phyloP scores from a whole-genome alignment of 306 rosid genomes.

The Astragalus glycyphyllos region DNA sequence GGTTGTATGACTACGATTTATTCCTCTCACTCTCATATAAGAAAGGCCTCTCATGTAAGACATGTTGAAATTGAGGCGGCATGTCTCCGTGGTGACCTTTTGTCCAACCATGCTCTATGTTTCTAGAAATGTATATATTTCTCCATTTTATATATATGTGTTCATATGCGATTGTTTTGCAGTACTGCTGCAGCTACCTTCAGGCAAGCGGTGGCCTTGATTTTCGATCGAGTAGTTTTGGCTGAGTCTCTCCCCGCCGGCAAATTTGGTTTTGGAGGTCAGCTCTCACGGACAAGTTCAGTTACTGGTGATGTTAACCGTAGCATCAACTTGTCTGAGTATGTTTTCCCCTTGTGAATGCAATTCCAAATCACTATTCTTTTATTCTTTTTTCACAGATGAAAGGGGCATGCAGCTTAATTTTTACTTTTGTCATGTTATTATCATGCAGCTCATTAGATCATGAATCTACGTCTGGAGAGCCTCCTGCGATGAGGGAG shows the following conservation, averaged over 20 bases:
- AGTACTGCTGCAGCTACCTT: conserved; percentile 99
- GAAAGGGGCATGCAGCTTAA: background rate
- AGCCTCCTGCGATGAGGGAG: conserved; percentile 66
- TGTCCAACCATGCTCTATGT: conserved; percentile 12
- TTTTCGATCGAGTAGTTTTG: conserved; percentile 78
- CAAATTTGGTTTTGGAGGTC: conserved; percentile 77
- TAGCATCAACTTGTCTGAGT: conserved; percentile 79
- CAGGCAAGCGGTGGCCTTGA: conserved; percentile 96
- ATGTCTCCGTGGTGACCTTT: background rate
- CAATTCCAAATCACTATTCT: conserved; percentile 29
- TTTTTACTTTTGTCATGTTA: conserved; percentile 27
- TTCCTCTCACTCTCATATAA: conserved; percentile 4
- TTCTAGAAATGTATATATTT: conserved; percentile 20
- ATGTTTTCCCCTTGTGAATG: conserved; percentile 44
- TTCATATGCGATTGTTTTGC: conserved; percentile 57
- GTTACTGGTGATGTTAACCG: conserved; percentile 82
- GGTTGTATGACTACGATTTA: background rate
- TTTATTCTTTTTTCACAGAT: conserved; percentile 24
- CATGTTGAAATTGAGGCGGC: conserved; percentile 35
- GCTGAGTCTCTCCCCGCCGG: conserved; percentile 94
- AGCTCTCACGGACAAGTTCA: conserved; percentile 74
- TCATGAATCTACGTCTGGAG: conserved; percentile 65
- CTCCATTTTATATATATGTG: conserved; percentile 34
- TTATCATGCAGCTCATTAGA: conserved; percentile 65
- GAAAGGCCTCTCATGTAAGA: background rate